Percentiles rank a stretch among this genome's conserved stretches.
These are phyloP conservation scores for Parasitella parasitica DNA, from an alignment of 371 early-diverging fungal genomes.

Conservation along the genomic window DNA sequence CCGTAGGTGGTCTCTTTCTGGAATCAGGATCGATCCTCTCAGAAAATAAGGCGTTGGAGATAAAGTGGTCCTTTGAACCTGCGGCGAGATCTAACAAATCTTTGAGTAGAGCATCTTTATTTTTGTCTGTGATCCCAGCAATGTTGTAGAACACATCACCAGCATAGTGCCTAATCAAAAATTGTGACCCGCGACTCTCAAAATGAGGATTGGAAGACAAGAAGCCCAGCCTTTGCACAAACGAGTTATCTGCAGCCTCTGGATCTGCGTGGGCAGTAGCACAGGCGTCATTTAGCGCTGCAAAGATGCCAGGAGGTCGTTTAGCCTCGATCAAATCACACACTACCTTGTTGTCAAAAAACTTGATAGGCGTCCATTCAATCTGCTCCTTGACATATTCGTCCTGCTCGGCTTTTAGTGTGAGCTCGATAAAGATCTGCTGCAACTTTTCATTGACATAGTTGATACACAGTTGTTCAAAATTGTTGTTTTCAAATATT, in stretches of 20 bases:
- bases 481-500: conserved; percentile 96
- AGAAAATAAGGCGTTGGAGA: conserved; percentile 74
- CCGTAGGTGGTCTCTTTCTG: conserved; percentile 86
- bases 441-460: conserved; percentile 99
- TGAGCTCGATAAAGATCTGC: conserved; percentile 99
- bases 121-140: conserved; percentile 97
- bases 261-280: conserved; percentile 90
- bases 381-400: conserved; percentile 96
- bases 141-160: conserved; percentile 93
- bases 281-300: conserved; percentile 93
- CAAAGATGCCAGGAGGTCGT: conserved; percentile 90
- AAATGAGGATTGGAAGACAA: conserved; percentile 78
- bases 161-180: conserved; percentile 96
- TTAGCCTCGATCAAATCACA: conserved; percentile 97
- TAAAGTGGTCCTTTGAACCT: conserved; percentile 64
- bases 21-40: conserved; percentile 84
- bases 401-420: conserved; percentile 97
- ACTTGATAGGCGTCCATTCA: conserved; percentile 99
- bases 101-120: conserved; percentile 94
- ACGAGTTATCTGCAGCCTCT: conserved; percentile 83
- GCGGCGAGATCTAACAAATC: conserved; percentile 85
- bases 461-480: conserved; percentile 99
- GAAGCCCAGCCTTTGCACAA: conserved; percentile 76
- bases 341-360: conserved; percentile 98
- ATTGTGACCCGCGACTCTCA: conserved; percentile 72